These are phyloP conservation scores for Fusarium sp. DNA, from an alignment of 2,329 filamentous ascomycete genomes.

Conservation along the genomic window DNA sequence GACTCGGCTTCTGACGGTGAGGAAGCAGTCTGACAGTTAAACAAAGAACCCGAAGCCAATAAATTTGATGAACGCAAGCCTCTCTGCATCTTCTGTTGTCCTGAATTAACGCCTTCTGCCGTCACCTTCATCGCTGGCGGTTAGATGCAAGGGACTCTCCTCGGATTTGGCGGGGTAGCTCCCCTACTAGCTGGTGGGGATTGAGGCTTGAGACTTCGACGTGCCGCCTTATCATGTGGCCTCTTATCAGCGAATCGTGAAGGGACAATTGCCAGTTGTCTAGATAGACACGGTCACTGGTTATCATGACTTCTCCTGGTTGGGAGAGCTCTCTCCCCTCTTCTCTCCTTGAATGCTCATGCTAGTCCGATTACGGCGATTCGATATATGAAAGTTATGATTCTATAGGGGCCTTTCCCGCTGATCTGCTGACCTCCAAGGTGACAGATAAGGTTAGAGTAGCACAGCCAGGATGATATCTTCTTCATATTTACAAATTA, in stretches of 20 bases:
- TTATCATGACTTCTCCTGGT: slow-evolving; percentile 46
- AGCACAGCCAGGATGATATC: slow-evolving; percentile 8
- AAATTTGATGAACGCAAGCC: neutral
- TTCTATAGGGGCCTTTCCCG: slow-evolving; percentile 37
- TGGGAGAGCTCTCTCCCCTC: slow-evolving; percentile 43
- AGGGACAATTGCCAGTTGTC: slow-evolving; percentile 22
- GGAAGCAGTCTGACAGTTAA: slow-evolving; percentile 1
- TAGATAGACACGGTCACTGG: slow-evolving; percentile 33
- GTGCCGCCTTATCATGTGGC: slow-evolving; percentile 47
- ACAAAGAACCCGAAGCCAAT: slow-evolving; percentile 2
- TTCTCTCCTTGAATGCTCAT: slow-evolving; percentile 15
- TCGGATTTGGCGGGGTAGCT: slow-evolving; percentile 51
- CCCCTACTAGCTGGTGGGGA: slow-evolving; percentile 40
- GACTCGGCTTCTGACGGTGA: neutral
- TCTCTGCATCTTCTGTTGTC: slow-evolving; percentile 3
- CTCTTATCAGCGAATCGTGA: slow-evolving; percentile 48
- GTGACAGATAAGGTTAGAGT: slow-evolving; percentile 38
- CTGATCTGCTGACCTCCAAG: slow-evolving; percentile 38
- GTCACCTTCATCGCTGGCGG: slow-evolving; percentile 12
- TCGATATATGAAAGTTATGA: slow-evolving; percentile 43
- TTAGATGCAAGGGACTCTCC: slow-evolving; percentile 43
- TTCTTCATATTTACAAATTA: slow-evolving; percentile 42
- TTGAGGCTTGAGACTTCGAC: slow-evolving; percentile 39
- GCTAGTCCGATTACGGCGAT: slow-evolving; percentile 35
- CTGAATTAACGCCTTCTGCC: slow-evolving; percentile 2